Conservation (phyloP, 192 early-diverging fungal species). For the Rhizophagus clarus region DNA sequence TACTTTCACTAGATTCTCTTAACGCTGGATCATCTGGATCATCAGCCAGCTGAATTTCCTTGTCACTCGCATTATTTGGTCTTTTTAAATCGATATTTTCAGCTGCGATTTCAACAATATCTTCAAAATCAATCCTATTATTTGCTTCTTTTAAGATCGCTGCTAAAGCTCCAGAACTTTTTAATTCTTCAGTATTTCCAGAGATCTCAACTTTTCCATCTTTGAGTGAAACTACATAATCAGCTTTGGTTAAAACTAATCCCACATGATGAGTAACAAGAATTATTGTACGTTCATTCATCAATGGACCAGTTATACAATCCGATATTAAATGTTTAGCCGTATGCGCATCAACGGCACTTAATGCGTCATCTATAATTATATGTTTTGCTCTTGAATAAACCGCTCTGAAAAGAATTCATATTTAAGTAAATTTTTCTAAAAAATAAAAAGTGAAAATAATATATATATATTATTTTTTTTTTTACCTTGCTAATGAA, state of each 20-base stretch:
- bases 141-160: background rate
- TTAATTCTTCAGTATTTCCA: slow-evolving; percentile 37
- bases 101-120: background rate
- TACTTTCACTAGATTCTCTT: no score
- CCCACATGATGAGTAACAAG: slow-evolving; percentile 88
- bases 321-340: slow-evolving; percentile 78
- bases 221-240: slow-evolving; percentile 19
- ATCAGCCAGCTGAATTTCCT: no score
- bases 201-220: slow-evolving; percentile 42
- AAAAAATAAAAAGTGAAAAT: background rate
- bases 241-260: slow-evolving; percentile 26
- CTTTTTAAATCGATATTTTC: no score
- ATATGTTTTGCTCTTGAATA: slow-evolving; percentile 68
- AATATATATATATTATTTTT: no score
- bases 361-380: slow-evolving; percentile 85
- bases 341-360: slow-evolving; percentile 95
- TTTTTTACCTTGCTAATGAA: slow-evolving; percentile 76
- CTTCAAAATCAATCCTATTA: background rate
- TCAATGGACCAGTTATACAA: slow-evolving; percentile 70
- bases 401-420: slow-evolving; percentile 60
- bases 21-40: no score
- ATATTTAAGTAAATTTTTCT: background rate
- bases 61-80: no score
- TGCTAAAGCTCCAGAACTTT: background rate
- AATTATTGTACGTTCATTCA: slow-evolving; percentile 76